phyloP scores from a whole-genome alignment of 257 asterid species.

The Ligustrum vulgare region DNA sequence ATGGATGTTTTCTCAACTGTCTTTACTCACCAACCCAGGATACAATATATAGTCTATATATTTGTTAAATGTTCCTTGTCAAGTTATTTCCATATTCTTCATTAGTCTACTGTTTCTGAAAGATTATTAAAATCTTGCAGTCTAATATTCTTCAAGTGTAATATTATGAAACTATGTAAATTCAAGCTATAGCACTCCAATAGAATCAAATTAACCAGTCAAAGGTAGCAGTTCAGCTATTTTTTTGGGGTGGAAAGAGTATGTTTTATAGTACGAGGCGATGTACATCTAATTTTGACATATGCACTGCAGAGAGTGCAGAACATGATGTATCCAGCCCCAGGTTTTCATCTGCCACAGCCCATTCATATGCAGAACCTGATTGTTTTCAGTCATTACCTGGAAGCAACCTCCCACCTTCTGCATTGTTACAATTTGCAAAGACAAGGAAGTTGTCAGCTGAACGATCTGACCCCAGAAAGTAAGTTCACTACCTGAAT shows the following conservation, averaged over 20 bases:
- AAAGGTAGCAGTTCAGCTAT: conserved; percentile 7
- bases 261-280: neutral
- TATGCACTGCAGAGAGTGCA: conserved; percentile 47
- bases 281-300: conserved; percentile 27
- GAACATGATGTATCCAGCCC: conserved; percentile 71
- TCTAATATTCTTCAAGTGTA: neutral
- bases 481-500: conserved; percentile 50
- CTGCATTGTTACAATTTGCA: conserved; percentile 79
- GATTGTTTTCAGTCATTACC: conserved; percentile 71
- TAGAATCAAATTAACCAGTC: neutral
- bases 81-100: neutral
- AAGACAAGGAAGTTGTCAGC: conserved; percentile 82
- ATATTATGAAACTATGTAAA: neutral
- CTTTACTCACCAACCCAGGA: neutral
- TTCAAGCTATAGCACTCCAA: neutral
- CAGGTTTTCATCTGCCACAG: conserved; percentile 69
- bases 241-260: neutral
- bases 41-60: neutral
- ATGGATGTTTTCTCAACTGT: neutral
- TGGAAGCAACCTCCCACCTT: conserved; percentile 64
- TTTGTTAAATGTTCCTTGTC: neutral
- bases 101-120: neutral
- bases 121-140: neutral
- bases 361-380: conserved; percentile 74
- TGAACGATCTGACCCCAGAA: conserved; percentile 89